Conservation (phyloP, 495 filamentous ascomycete species). For the Penicillium canescens region DNA sequence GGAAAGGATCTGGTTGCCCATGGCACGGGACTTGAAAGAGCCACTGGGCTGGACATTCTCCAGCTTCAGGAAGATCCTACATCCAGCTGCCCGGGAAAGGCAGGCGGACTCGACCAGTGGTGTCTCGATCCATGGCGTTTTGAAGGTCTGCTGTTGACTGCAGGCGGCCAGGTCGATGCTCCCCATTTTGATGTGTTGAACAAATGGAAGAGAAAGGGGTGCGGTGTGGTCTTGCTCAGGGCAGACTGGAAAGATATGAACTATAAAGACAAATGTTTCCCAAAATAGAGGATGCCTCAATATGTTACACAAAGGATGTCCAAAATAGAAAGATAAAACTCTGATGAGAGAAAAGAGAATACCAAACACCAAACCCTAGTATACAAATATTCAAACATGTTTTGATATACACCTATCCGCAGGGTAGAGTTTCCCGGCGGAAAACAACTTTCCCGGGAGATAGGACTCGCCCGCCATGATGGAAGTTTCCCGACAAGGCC, state of each 20-base stretch:
- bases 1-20: conserved; percentile 75
- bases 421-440: conserved; percentile 36
- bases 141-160: conserved; percentile 32
- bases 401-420: conserved; percentile 35
- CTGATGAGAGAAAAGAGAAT: conserved; percentile 1
- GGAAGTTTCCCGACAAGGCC: background rate
- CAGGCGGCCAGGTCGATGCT: conserved; percentile 35
- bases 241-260: conserved; percentile 4
- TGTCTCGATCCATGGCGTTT: conserved; percentile 68
- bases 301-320: conserved; percentile 11
- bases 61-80: conserved; percentile 86
- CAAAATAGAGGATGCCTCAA: conserved; percentile 16
- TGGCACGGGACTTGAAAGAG: conserved; percentile 91
- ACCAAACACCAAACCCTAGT: conserved; percentile 8
- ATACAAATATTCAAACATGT: conserved; percentile 20
- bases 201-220: conserved; percentile 1
- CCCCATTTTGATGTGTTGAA: conserved; percentile 28
- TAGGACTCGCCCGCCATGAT: background rate
- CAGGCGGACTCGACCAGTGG: conserved; percentile 67
- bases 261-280: conserved; percentile 10
- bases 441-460: conserved; percentile 42
- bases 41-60: conserved; percentile 91
- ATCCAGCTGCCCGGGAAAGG: conserved; percentile 72
- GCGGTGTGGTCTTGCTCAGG: background rate
- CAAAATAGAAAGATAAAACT: conserved; percentile 8